phyloP scores from a whole-genome alignment of 139 green algal genomes.

The Zygnema cylindricum region DNA sequence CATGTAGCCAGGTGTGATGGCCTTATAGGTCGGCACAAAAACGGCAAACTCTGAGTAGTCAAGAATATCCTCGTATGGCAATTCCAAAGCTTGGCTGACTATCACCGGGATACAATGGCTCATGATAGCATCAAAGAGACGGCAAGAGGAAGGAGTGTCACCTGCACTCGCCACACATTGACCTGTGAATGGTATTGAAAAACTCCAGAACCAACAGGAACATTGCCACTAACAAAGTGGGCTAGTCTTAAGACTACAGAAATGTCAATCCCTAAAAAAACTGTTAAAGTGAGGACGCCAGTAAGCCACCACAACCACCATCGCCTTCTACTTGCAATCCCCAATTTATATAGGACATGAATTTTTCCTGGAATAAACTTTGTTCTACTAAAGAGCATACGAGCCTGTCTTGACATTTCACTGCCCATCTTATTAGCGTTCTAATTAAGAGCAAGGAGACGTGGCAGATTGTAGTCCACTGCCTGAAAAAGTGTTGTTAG shows the following conservation, averaged over 20 bases:
- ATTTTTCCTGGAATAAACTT: too few species aligned
- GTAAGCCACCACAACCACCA: too few species aligned
- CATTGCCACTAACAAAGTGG: background rate
- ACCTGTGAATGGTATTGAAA: background rate
- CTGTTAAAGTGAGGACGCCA: background rate
- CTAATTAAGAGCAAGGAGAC: too few species aligned
- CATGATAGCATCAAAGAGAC: constrained; percentile 50
- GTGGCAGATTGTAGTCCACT: too few species aligned
- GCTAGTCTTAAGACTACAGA: background rate
- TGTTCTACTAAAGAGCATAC: too few species aligned
- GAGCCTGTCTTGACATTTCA: too few species aligned
- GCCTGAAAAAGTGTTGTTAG: too few species aligned
- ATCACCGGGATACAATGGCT: constrained; percentile 48
- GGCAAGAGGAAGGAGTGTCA: constrained; percentile 50
- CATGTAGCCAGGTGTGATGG: constrained; percentile 33
- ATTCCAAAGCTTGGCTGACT: constrained; percentile 49
- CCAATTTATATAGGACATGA: too few species aligned
- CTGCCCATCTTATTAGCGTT: too few species aligned
- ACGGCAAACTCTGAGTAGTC: constrained; percentile 51
- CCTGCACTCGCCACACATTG: constrained; percentile 45
- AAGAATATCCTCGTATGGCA: constrained; percentile 50
- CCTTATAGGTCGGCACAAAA: constrained; percentile 39
- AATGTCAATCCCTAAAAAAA: background rate
- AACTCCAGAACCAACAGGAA: background rate
- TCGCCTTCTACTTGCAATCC: too few species aligned